Percentiles rank a stretch among this genome's conserved stretches.
Evolutionary conservation across 805 yeast species (phyloP).

Genomic region (Zygoascus biomembranicola): DNA sequence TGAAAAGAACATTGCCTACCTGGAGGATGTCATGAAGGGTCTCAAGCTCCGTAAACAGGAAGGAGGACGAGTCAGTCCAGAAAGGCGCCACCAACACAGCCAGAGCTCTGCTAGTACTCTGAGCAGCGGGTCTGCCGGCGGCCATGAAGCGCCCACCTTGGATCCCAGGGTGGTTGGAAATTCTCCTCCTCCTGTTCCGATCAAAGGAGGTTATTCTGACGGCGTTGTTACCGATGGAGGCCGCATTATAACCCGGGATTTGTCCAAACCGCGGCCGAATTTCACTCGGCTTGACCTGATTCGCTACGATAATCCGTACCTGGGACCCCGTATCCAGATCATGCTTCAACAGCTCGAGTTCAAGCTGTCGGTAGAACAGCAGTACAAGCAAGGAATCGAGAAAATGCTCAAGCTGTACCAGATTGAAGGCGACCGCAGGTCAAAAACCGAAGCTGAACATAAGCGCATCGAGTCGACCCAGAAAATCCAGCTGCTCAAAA

Average conservation of each 20-base stretch:
- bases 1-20: slow-evolving; percentile 80
- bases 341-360: slow-evolving; percentile 94
- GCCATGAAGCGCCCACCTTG: neutral
- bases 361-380: slow-evolving; percentile 88
- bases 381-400: slow-evolving; percentile 86
- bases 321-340: slow-evolving; percentile 89
- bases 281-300: slow-evolving; percentile 51
- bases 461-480: slow-evolving; percentile 79
- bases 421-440: slow-evolving; percentile 82
- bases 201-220: slow-evolving; percentile 3
- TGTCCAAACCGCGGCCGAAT: slow-evolving; percentile 15
- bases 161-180: neutral
- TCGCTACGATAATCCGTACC: slow-evolving; percentile 87
- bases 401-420: slow-evolving; percentile 79
- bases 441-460: slow-evolving; percentile 81
- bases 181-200: slow-evolving; percentile 13
- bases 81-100: slow-evolving; percentile 11
- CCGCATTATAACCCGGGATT: neutral
- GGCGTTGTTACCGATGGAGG: neutral
- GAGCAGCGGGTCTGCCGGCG: neutral
- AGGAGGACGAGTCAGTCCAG: neutral
- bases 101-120: slow-evolving; percentile 8
- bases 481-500: slow-evolving; percentile 73
- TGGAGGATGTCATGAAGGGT: slow-evolving; percentile 67
- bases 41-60: slow-evolving; percentile 31